Percentiles rank a stretch among this genome's conserved stretches.
phyloP scores from a whole-genome alignment of 306 rosid species.

The Albizia julibrissin region DNA sequence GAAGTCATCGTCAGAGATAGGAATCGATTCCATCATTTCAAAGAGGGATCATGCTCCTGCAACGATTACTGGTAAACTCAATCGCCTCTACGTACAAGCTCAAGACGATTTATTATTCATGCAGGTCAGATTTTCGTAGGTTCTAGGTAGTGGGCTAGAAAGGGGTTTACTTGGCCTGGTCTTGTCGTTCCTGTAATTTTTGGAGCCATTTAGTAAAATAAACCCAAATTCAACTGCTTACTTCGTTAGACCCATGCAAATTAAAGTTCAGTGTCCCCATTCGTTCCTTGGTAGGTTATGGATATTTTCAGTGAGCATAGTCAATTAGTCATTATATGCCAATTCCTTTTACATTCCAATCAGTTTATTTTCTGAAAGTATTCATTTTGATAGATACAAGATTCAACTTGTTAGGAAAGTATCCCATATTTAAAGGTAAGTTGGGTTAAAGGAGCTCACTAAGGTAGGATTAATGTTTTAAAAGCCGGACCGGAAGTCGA shows the following conservation, averaged over 20 bases:
- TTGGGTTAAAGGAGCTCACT: too few species aligned
- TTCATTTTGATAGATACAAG: neutral
- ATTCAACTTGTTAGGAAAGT: neutral
- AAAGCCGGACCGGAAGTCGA: too few species aligned
- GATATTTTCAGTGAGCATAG: neutral
- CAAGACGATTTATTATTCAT: neutral
- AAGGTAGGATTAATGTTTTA: too few species aligned
- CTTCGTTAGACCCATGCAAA: neutral
- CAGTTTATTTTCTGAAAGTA: neutral
- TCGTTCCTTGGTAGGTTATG: neutral
- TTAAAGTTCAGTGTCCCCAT: neutral
- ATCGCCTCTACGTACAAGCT: neutral
- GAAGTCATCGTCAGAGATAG: slow-evolving; percentile 60
- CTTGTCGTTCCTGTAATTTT: neutral
- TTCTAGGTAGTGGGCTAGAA: neutral
- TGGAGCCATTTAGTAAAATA: neutral
- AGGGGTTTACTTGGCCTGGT: neutral
- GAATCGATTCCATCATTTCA: slow-evolving; percentile 65
- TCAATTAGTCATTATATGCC: neutral
- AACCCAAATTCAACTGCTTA: neutral
- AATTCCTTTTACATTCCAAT: neutral
- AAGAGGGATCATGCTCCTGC: slow-evolving; percentile 64
- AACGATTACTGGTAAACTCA: slow-evolving; percentile 59
- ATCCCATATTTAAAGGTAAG: neutral
- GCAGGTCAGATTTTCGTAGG: neutral